These are phyloP conservation scores for Elongisporangium prolatum DNA, from an alignment of 352 stramenopile genomes.

Conservation along the genomic window DNA sequence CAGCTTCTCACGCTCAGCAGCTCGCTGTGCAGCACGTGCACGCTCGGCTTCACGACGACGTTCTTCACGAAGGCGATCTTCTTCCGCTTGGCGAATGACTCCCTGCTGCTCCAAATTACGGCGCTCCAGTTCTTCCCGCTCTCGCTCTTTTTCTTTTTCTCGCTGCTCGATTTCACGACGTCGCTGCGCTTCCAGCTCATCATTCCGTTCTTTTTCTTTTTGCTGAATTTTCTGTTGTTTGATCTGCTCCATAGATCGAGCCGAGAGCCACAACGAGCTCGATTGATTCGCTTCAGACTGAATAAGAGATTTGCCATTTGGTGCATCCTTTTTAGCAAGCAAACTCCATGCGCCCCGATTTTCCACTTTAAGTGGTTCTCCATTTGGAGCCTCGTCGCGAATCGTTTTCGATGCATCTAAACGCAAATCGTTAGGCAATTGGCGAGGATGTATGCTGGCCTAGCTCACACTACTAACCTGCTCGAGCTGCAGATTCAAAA, in stretches of 20 bases:
- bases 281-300: conserved; percentile 61
- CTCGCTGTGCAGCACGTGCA: conserved; percentile 41
- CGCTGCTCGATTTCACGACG: conserved; percentile 56
- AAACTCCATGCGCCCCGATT: conserved; percentile 83
- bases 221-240: conserved; percentile 86
- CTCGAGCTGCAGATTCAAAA: conserved; percentile 26
- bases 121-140: conserved; percentile 66
- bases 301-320: conserved; percentile 44
- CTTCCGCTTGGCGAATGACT: conserved; percentile 33
- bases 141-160: conserved; percentile 61
- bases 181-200: conserved; percentile 67
- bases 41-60: conserved; percentile 56
- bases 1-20: conserved; percentile 65
- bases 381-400: conserved; percentile 50
- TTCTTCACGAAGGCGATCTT: conserved; percentile 55
- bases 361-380: conserved; percentile 72
- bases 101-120: conserved; percentile 52
- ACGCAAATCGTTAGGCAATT: conserved; percentile 6
- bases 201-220: conserved; percentile 69
- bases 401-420: conserved; percentile 76
- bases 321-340: conserved; percentile 73
- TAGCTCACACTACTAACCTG: conserved; percentile 29
- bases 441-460: background rate
- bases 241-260: conserved; percentile 81
- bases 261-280: conserved; percentile 81